Evolutionary conservation across 2,329 filamentous ascomycete species (phyloP), one percentile per base, ranked within the genome.

Genomic region (Paecilomyces sp.): DNA sequence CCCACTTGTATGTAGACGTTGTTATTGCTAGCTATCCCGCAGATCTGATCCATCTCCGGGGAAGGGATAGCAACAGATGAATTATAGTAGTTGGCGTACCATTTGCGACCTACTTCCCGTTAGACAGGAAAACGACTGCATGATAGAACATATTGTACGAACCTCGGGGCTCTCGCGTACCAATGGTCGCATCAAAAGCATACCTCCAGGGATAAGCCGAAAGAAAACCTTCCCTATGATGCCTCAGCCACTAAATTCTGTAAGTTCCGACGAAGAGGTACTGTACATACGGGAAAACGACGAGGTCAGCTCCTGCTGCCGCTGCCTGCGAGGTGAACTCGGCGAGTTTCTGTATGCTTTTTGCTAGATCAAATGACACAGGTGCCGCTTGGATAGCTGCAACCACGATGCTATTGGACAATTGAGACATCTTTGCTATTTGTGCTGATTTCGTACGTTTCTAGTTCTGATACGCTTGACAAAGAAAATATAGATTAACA

Each of bases 41-140:
- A 65, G 28, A 78, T 67, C 6, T 62, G 57, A 11, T 75, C 70
- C 24, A 74, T 71, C 15, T 74, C 75, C 0, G 74, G 66, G 3
- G 76, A 78, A 2, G 74, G 71, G 9, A 77, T 67, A n/a, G 70
- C 69, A 18, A 78, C 67, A 13, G 76, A 68, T 22, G 74, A 75
- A 31, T 76, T 68, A 60, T 74, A 68, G 60, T 78, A 78, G 61
- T 68, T 76, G 9, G 72, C 72, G 58, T 72, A 78, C 76, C 75
- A 78, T 59, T 74, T 65, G 22, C 76, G 70, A n/a, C 76, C 75
- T 76, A 28, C 57, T 59, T 33, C 31, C 31, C 2, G 31, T 33
- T 33, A 33, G 31, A 2, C 31, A 11, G 31, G 31, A 5, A 33
- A 33, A 33, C 31, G 9, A 1, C 9, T 33, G 6, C 5, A 11